Evolutionary conservation across 148 eudicot species (phyloP), one percentile per base, ranked within the genome.

Genomic region (Diospyros lotus): DNA sequence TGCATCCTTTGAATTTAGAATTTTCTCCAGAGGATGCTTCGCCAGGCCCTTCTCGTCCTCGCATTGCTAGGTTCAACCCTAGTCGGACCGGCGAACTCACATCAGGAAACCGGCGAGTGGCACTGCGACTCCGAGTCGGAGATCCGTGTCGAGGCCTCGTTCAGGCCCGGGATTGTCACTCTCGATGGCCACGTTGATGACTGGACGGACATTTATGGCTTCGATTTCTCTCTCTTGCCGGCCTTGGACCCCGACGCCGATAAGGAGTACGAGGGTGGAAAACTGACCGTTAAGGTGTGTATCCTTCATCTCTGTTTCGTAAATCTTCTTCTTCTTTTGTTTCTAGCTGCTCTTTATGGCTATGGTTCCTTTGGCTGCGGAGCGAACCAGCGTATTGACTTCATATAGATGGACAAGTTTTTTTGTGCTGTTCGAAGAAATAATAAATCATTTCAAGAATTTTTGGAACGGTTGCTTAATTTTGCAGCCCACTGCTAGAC

Each of bases 161-260:
- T 81, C 79, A 78, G 69, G 69, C 90, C 96, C 9, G 96, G 96
- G 8, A 48, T 84, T 54, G 75, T 90, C 64, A 85, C 92, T 7
- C 81, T 90, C 9, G 96, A 90, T 73, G 96, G 96, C 17, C 89
- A 82, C 68, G 87, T 89, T 0, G 88, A 88, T 41, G 96, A 90
- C 48, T 90, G 96, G 96, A 64, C 70, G 18, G 68, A 84, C 38
- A 51, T 87, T 54, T 73, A 79, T 64, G 96, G 89, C 46, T 78
- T 79, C 73, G 88, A 88, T 5, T 85, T 87, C 66, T 60, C 90
- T 73, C 87, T 90, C 13, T 84, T 87, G 2, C 96, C 88, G 54
- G 96, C 96, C 66, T 89, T 90, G 73, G 90, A 90, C 83, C 96
- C 96, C n/a, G 89, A 90, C 72, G 76, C 73, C 52, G 96, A 90